phyloP scores from a whole-genome alignment of 306 rosid species.

The Cucumis melo region DNA sequence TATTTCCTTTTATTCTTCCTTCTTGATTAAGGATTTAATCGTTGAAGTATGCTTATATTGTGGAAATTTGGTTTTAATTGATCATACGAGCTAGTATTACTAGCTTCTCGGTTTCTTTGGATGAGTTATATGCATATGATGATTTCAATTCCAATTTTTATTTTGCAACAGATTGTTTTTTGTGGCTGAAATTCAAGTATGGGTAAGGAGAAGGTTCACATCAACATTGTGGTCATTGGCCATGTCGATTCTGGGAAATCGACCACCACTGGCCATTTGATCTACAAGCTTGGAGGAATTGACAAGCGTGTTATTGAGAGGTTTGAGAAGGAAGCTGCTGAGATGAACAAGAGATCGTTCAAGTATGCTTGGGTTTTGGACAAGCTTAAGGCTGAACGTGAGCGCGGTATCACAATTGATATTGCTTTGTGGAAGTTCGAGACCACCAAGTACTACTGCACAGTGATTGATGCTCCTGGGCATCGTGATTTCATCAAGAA shows the following conservation, averaged over 20 bases:
- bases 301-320: conserved; percentile 94
- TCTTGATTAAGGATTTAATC: neutral
- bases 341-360: conserved; percentile 94
- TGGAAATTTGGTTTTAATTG: neutral
- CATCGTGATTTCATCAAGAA: conserved; percentile 89
- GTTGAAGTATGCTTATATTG: neutral
- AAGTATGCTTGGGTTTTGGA: conserved; percentile 94
- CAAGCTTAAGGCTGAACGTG: conserved; percentile 97
- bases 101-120: neutral
- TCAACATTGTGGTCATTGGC: conserved; percentile 86
- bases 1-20: neutral
- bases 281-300: conserved; percentile 90
- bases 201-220: conserved; percentile 86
- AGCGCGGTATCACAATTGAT: conserved; percentile 82
- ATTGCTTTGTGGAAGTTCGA: conserved; percentile 92
- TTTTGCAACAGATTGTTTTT: neutral
- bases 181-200: conserved; percentile 10
- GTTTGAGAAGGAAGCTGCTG: conserved; percentile 88
- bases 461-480: conserved; percentile 86
- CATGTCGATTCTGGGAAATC: conserved; percentile 94
- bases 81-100: neutral
- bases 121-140: too few species aligned
- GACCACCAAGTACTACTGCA: conserved; percentile 88
- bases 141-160: neutral
- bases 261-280: conserved; percentile 78